Evolutionary conservation across 306 rosid species (phyloP).

Genomic region (Citrullus amarus): DNA sequence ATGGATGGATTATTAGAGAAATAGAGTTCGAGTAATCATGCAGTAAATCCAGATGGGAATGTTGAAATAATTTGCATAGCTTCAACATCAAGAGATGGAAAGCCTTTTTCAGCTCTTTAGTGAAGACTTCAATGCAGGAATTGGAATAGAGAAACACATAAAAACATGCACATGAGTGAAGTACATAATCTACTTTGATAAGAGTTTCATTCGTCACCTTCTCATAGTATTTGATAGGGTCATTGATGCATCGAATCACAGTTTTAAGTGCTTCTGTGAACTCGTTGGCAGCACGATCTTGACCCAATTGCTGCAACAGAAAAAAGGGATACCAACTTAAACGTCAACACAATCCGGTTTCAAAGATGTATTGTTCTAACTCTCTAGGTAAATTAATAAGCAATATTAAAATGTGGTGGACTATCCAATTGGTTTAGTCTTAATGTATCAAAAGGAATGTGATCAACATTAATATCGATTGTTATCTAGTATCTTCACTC

Average conservation of each 20-base stretch:
- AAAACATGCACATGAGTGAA: not conserved
- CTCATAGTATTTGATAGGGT: constrained; percentile 58
- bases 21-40: too few species aligned
- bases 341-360: not conserved
- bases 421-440: not conserved
- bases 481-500: not conserved
- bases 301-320: constrained; percentile 36
- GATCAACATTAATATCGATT: not conserved
- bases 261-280: constrained; percentile 44
- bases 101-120: not conserved
- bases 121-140: not conserved
- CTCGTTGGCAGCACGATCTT: constrained; percentile 22
- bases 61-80: not conserved
- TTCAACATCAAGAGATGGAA: not conserved
- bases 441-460: not conserved
- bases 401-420: not conserved
- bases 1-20: not conserved
- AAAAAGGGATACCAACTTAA: not conserved
- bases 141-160: not conserved
- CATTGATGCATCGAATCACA: constrained; percentile 39
- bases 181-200: not conserved
- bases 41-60: not conserved
- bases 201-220: constrained; percentile 35
- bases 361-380: not conserved
- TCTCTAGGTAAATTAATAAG: not conserved